Base-by-base conservation (phyloP, 108 stramenopile genomes). In the Aurantiochytrium sp. region DNA sequence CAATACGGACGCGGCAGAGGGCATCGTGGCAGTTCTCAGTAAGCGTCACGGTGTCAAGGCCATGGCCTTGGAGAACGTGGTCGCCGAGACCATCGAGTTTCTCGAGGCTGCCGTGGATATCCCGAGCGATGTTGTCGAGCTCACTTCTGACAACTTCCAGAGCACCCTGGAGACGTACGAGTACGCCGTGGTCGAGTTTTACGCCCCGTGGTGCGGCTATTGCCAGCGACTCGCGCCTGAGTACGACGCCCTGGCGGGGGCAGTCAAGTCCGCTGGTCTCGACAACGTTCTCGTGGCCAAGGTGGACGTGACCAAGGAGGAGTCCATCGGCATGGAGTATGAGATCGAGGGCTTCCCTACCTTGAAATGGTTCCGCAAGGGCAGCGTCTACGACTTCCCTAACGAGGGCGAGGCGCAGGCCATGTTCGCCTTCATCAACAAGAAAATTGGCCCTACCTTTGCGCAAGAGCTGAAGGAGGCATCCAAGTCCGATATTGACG, bases 191-290 rank as follows among this genome's bases (percentile, higher is more conserved):
- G 73, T 94, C 45, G 93, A 94, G 89, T 94, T 94, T 90, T 94
- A 94, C 89, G 94, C 94, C 5, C 94, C 94, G 21, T 94, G 94
- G 94, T 94, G 94, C 87, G 93, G 93, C 3, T 93, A 94, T 91
- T 94, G 94, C 92, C 92, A 94, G 91, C 31, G 41, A 27, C 89
- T 94, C 31, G 91, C 92, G 36, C 93, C 92, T 31, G 37, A 37
- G 19, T 94, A 92, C 87, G 91, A 92, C 53, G 90, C 90, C 86
- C 90, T 93, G 30, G 94, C 90, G 50, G 65, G 50, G 55, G n/a
- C 30, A 6, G 73, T 42, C 42, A 81, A 81, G 42, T 1, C 42
- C 21, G 73, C 21, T 6, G 42, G 39, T 2, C 39, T 48, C 3
- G 59, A 65, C 34, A 48, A 48, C 17, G 91, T 94, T 8, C 55